These are phyloP conservation scores for Nakazawaea wyomingensis DNA, from an alignment of 805 yeast genomes.

Conservation along the genomic window DNA sequence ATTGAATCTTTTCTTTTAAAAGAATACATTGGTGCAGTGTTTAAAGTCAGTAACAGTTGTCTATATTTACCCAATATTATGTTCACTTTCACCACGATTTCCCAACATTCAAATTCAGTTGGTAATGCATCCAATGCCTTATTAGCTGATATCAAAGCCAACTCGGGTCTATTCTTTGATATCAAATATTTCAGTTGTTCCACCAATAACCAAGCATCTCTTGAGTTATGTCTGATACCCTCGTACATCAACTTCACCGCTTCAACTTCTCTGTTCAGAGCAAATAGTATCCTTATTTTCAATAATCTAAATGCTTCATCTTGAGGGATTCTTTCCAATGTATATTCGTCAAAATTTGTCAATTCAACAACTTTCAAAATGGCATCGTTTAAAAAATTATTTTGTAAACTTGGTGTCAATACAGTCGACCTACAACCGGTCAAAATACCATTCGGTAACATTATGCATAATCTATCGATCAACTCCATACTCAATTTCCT, in stretches of 20 bases:
- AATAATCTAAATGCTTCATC: conserved; percentile 26
- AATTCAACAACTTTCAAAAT: conserved; percentile 35
- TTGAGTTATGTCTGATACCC: conserved; percentile 36
- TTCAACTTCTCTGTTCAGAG: conserved; percentile 38
- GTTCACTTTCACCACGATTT: conserved; percentile 53
- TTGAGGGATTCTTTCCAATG: conserved; percentile 34
- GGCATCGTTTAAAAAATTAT: conserved; percentile 52
- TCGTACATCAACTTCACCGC: conserved; percentile 41
- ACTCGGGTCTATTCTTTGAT: conserved; percentile 42
- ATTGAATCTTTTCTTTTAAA: conserved; percentile 40
- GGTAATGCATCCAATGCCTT: conserved; percentile 67
- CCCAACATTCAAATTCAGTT: conserved; percentile 73
- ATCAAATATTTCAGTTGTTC: conserved; percentile 64
- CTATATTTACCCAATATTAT: conserved; percentile 48
- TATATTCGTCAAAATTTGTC: conserved; percentile 31
- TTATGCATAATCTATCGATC: conserved; percentile 32
- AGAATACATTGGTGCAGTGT: conserved; percentile 69
- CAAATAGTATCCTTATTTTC: conserved; percentile 35
- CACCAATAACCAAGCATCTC: conserved; percentile 52
- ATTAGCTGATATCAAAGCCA: conserved; percentile 56
- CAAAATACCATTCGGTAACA: conserved; percentile 42
- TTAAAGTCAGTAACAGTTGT: conserved; percentile 61
- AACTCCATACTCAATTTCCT: conserved; percentile 33
- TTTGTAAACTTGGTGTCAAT: conserved; percentile 30
- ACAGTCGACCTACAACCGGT: conserved; percentile 36